These are phyloP conservation scores for Glomus cerebriforme DNA, from an alignment of 192 early-diverging fungal species.

Conservation along the genomic window DNA sequence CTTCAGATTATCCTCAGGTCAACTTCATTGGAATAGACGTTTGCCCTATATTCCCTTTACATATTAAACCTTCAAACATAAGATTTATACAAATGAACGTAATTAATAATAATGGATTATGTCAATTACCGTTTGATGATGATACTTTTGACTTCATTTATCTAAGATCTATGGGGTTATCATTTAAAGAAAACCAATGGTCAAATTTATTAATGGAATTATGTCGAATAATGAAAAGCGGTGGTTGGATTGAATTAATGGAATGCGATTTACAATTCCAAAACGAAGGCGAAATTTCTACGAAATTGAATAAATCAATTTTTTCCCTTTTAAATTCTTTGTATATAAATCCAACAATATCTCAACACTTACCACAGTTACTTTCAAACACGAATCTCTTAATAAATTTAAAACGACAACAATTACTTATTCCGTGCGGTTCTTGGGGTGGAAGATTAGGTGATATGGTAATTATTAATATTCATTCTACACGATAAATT, in stretches of 20 bases:
- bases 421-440: background rate
- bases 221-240: conserved; percentile 29
- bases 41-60: conserved; percentile 39
- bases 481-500: background rate
- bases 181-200: conserved; percentile 2
- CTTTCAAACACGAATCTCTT: background rate
- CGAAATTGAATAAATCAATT: background rate
- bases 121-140: conserved; percentile 21
- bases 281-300: background rate
- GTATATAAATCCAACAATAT: background rate
- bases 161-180: background rate
- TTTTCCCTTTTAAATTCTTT: background rate
- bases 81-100: conserved; percentile 34
- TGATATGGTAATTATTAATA: background rate
- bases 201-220: background rate
- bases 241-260: conserved; percentile 36
- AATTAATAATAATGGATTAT: conserved; percentile 14
- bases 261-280: background rate
- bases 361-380: background rate
- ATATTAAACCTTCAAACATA: conserved; percentile 41
- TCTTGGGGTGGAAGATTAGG: background rate
- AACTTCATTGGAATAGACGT: conserved; percentile 39
- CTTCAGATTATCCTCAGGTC: conserved; percentile 35
- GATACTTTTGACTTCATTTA: conserved; percentile 34
- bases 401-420: background rate